A percentile compares a stretch with the other conserved stretches of the same genome.
Evolutionary conservation across 345 rosid genomes (phyloP).

Genomic region (Trapa incisa): DNA sequence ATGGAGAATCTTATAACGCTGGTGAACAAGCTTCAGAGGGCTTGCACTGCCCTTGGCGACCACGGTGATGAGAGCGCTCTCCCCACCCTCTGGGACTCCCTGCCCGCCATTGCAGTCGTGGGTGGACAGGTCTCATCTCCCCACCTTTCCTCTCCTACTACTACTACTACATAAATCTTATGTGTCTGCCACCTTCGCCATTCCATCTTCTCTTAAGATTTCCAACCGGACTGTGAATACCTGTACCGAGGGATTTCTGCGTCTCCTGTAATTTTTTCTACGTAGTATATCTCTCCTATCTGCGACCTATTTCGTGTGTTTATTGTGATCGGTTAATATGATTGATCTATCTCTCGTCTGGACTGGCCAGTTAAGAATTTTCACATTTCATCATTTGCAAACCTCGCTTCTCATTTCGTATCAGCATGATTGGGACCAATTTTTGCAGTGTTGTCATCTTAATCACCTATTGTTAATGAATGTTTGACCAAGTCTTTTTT

Average conservation of each 20-base stretch:
- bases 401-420: not conserved
- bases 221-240: too few species aligned
- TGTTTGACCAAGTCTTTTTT: not conserved
- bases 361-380: not conserved
- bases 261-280: too few species aligned
- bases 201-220: too few species aligned
- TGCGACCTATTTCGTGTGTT: too few species aligned
- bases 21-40: constrained; percentile 86
- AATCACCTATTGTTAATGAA: not conserved
- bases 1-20: constrained; percentile 83
- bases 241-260: too few species aligned
- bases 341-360: too few species aligned
- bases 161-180: too few species aligned
- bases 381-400: not conserved
- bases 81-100: constrained; percentile 93
- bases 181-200: too few species aligned
- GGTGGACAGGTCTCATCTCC: constrained; percentile 66
- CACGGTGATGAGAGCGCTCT: constrained; percentile 91
- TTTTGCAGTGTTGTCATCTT: not conserved
- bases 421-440: not conserved
- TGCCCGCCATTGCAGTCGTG: constrained; percentile 91
- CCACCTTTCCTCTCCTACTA: not conserved
- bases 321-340: not conserved
- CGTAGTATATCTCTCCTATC: too few species aligned
- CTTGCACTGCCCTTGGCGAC: constrained; percentile 91